A percentile compares a stretch with the other conserved stretches of the same genome.
Evolutionary conservation across 176 grass and related monocot species (phyloP).

Genomic region (Cenchrus fungigraminus): DNA sequence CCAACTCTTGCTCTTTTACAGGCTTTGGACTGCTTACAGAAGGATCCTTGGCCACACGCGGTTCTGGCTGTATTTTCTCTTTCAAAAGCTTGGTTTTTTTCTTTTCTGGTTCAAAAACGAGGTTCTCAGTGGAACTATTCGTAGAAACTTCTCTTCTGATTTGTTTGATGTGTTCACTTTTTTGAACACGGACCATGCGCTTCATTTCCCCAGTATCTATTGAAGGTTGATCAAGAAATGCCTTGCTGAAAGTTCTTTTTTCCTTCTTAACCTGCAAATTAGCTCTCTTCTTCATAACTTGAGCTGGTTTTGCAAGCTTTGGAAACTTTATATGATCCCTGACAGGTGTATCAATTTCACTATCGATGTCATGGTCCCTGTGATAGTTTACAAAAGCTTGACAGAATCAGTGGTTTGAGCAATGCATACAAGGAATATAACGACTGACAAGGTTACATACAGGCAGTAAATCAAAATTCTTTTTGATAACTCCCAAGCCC

Average conservation of each 20-base stretch:
- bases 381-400: slow-evolving; percentile 30
- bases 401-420: slow-evolving; percentile 29
- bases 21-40: slow-evolving; percentile 34
- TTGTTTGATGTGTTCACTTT: slow-evolving; percentile 17
- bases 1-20: slow-evolving; percentile 35
- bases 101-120: slow-evolving; percentile 36
- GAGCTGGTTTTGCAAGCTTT: slow-evolving; percentile 27
- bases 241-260: slow-evolving; percentile 40
- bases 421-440: slow-evolving; percentile 39
- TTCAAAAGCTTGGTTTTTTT: slow-evolving; percentile 31
- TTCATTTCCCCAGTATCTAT: slow-evolving; percentile 15
- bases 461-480: slow-evolving; percentile 85
- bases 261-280: slow-evolving; percentile 36
- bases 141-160: slow-evolving; percentile 16
- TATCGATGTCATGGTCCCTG: slow-evolving; percentile 78
- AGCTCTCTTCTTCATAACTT: slow-evolving; percentile 38
- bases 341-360: slow-evolving; percentile 57
- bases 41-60: slow-evolving; percentile 19
- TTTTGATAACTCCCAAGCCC: slow-evolving; percentile 76
- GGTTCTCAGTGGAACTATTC: slow-evolving; percentile 22
- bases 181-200: slow-evolving; percentile 15
- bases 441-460: slow-evolving; percentile 44
- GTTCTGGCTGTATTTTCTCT: slow-evolving; percentile 29
- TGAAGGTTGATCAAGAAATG: slow-evolving; percentile 21
- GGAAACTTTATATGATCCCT: slow-evolving; percentile 80